Percentiles rank a stretch among this genome's conserved stretches.
Conservation (phyloP, 2,329 filamentous ascomycete species). For the Aspergillus tubingensis region DNA sequence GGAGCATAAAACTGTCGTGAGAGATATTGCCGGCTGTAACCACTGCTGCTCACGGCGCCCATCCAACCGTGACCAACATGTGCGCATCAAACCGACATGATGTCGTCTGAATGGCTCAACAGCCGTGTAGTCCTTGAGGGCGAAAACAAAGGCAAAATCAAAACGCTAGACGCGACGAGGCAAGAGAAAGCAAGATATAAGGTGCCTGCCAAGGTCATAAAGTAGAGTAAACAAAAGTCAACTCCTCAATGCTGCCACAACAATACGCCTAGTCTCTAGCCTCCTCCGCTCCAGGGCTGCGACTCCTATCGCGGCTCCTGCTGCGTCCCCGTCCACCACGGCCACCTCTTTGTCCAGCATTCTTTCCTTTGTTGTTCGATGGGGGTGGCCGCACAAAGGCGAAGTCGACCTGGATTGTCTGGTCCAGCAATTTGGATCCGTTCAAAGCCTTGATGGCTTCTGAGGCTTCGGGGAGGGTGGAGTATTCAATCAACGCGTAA, state of each 20-base stretch:
- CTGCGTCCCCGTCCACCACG: constrained; percentile 43
- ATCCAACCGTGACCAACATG: not conserved
- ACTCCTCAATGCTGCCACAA: not conserved
- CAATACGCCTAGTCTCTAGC: constrained; percentile 34
- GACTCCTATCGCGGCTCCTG: constrained; percentile 49
- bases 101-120: not conserved
- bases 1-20: constrained; percentile 5
- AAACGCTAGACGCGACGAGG: constrained; percentile 1
- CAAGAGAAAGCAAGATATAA: not conserved
- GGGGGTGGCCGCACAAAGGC: constrained; percentile 65
- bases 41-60: constrained; percentile 3
- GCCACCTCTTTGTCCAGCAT: constrained; percentile 44
- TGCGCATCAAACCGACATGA: not conserved
- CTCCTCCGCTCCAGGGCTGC: constrained; percentile 45
- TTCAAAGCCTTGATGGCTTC: constrained; percentile 64
- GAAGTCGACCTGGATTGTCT: constrained; percentile 66
- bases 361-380: constrained; percentile 49
- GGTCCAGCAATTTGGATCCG: constrained; percentile 63
- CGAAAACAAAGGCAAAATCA: constrained; percentile 1
- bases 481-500: constrained; percentile 67
- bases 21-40: constrained; percentile 28
- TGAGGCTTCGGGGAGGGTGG: constrained; percentile 63
- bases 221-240: constrained; percentile 1
- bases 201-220: constrained; percentile 8
- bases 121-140: not conserved